Evolutionary conservation across 805 yeast genomes (phyloP).

Genomic region (Barnettozyma pratensis): DNA sequence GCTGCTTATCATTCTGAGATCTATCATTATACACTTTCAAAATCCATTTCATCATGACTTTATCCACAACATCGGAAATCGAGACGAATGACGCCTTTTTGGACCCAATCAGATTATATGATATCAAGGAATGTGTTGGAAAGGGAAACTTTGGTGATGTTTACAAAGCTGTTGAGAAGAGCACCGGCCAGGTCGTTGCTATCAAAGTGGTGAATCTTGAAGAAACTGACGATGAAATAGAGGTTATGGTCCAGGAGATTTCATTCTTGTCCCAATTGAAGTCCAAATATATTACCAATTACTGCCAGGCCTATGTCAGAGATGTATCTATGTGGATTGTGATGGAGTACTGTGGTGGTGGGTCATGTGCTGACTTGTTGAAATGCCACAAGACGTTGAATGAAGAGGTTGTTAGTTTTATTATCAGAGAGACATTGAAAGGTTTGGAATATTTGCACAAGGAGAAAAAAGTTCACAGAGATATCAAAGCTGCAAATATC

Average conservation of each 20-base stretch:
- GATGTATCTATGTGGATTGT: constrained; percentile 78
- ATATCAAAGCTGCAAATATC: constrained; percentile 86
- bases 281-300: constrained; percentile 59
- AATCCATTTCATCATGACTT: neutral
- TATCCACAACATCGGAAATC: constrained; percentile 4
- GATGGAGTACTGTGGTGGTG: constrained; percentile 96
- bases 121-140: constrained; percentile 59
- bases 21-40: neutral
- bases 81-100: neutral
- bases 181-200: constrained; percentile 53
- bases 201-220: constrained; percentile 85
- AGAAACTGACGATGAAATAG: constrained; percentile 69
- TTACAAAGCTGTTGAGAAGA: constrained; percentile 45
- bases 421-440: constrained; percentile 55
- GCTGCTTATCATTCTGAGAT: neutral
- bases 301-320: constrained; percentile 56
- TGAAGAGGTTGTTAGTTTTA: constrained; percentile 57
- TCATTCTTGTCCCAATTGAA: constrained; percentile 62
- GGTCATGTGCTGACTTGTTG: constrained; percentile 78
- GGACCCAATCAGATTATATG: constrained; percentile 28
- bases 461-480: constrained; percentile 79
- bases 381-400: constrained; percentile 46
- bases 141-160: constrained; percentile 88
- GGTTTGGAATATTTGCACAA: constrained; percentile 77
- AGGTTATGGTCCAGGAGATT: constrained; percentile 69